Percentiles rank a stretch among this genome's conserved stretches.
Conservation (phyloP, 495 filamentous ascomycete genomes). For the Endocarpon pusillum region DNA sequence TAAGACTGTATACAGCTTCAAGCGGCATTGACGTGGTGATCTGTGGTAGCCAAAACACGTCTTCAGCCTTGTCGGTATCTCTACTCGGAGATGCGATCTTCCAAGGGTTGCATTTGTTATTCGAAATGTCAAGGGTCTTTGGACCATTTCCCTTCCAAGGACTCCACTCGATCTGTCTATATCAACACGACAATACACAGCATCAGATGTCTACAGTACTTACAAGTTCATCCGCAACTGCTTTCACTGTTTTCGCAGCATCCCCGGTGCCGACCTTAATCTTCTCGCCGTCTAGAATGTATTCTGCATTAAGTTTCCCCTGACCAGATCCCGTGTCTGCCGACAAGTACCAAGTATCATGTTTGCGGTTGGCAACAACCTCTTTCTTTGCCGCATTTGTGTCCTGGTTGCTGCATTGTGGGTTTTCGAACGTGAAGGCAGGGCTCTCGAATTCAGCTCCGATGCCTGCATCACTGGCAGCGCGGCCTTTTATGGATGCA, state of each 20-base stretch:
- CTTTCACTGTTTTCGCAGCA: conserved; percentile 5
- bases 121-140: conserved; percentile 2
- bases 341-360: conserved; percentile 6
- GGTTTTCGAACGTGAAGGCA: conserved; percentile 3
- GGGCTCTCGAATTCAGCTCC: conserved; percentile 7
- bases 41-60: conserved; percentile 4
- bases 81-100: not conserved
- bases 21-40: conserved; percentile 11
- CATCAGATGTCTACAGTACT: conserved; percentile 3
- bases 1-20: conserved; percentile 6
- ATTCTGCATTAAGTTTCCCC: conserved; percentile 5
- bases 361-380: conserved; percentile 1
- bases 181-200: conserved; percentile 2
- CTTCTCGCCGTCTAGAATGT: conserved; percentile 8
- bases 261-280: conserved; percentile 7
- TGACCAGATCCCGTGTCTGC: conserved; percentile 3
- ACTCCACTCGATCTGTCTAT: conserved; percentile 4
- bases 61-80: not conserved
- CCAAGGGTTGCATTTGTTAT: conserved; percentile 8
- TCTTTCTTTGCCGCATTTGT: conserved; percentile 5
- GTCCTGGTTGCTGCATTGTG: conserved; percentile 4
- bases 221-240: conserved; percentile 7
- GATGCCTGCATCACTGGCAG: conserved; percentile 6
- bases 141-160: conserved; percentile 3
- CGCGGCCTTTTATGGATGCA: too few relatives aligned